phyloP scores from a whole-genome alignment of 2,329 filamentous ascomycete genomes.

The Coleophoma crateriformis region DNA sequence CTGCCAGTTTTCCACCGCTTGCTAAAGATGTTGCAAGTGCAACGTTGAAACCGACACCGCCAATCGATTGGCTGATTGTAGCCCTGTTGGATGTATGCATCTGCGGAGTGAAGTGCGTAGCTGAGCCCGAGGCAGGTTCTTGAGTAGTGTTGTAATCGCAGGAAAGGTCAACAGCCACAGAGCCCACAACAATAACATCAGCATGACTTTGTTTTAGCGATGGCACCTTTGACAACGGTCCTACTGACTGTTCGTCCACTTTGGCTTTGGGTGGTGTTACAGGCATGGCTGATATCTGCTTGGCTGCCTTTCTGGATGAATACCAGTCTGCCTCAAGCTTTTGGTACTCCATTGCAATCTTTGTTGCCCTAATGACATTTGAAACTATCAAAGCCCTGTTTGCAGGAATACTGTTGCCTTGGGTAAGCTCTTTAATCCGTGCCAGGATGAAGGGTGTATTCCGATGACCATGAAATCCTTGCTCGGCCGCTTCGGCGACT shows the following conservation, averaged over 20 bases:
- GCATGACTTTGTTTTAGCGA: slow-evolving; percentile 17
- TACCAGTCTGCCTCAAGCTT: background rate
- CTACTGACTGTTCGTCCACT: background rate
- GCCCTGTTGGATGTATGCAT: slow-evolving; percentile 83
- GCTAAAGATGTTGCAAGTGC: slow-evolving; percentile 73
- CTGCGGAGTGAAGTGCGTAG: slow-evolving; percentile 6
- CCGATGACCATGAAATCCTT: slow-evolving; percentile 55
- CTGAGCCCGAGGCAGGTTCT: slow-evolving; percentile 11
- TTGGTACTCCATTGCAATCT: slow-evolving; percentile 51
- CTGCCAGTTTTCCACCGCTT: slow-evolving; percentile 74
- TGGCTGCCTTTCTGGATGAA: background rate
- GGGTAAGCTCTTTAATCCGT: slow-evolving; percentile 64
- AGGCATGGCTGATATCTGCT: no score
- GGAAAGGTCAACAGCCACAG: slow-evolving; percentile 79
- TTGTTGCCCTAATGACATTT: slow-evolving; percentile 61
- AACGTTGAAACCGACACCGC: slow-evolving; percentile 90
- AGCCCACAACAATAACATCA: slow-evolving; percentile 84
- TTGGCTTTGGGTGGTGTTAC: background rate
- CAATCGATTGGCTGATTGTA: slow-evolving; percentile 73
- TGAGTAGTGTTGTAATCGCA: slow-evolving; percentile 61
- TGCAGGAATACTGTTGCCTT: slow-evolving; percentile 54
- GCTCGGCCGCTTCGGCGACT: slow-evolving; percentile 43
- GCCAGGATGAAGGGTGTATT: slow-evolving; percentile 65
- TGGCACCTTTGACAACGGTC: no score
- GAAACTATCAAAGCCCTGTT: slow-evolving; percentile 61